Conservation (phyloP, 176 grass and related monocot species). For the Phoenix roebelenii region DNA sequence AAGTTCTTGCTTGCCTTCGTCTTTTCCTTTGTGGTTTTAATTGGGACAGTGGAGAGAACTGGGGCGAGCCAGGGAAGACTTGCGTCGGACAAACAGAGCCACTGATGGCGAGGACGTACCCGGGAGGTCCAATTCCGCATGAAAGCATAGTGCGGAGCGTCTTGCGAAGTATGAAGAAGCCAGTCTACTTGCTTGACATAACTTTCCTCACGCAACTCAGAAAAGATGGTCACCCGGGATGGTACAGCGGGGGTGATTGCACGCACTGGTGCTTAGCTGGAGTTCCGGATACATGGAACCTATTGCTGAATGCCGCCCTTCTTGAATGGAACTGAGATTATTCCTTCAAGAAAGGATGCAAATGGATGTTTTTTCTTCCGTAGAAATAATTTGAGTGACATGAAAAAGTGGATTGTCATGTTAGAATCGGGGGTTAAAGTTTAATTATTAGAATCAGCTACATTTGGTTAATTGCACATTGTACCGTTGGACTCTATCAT, state of each 20-base stretch:
- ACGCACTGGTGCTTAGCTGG: conserved; percentile 87
- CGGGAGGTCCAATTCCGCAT: conserved; percentile 40
- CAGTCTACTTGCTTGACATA: conserved; percentile 57
- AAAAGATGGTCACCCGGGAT: conserved; percentile 77
- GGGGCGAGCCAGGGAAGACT: conserved; percentile 38
- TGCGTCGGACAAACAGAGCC: conserved; percentile 62
- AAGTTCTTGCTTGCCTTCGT: too few species aligned
- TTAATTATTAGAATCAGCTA: too few species aligned
- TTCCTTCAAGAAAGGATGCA: too few species aligned
- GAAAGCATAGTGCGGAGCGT: conserved; percentile 35
- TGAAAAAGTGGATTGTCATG: too few species aligned
- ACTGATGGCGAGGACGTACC: conserved; percentile 39
- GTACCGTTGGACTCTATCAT: too few species aligned
- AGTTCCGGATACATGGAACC: conserved; percentile 67
- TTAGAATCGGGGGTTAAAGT: too few species aligned
- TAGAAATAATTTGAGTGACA: too few species aligned
- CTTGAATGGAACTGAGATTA: conserved; percentile 6
- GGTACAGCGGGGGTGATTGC: conserved; percentile 58
- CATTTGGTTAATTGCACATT: too few species aligned
- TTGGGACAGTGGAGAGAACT: conserved; percentile 35
- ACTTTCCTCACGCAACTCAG: conserved; percentile 62
- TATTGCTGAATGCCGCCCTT: conserved; percentile 63
- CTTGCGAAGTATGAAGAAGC: conserved; percentile 42
- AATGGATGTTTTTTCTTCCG: too few species aligned
- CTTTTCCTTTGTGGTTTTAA: too few species aligned